Percentiles rank a stretch among this genome's conserved stretches.
Conservation (phyloP, 371 early-diverging fungal genomes). For the Funneliformis caledonium region DNA sequence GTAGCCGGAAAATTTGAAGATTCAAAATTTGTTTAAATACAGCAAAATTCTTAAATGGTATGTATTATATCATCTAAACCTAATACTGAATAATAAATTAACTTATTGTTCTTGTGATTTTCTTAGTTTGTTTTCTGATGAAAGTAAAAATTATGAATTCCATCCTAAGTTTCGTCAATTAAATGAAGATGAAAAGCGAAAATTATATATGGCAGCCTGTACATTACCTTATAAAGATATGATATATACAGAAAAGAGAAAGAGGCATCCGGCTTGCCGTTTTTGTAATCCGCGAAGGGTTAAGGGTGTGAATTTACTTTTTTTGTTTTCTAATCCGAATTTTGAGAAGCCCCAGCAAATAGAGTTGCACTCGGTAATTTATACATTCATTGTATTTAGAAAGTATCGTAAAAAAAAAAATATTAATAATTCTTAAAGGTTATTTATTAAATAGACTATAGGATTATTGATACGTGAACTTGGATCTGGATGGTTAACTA, state of each 20-base stretch:
- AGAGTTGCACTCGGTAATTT: conserved; percentile 52
- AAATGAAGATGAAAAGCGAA: conserved; percentile 44
- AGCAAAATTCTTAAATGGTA: conserved; percentile 59
- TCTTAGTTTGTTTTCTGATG: neutral
- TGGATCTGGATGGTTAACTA: conserved; percentile 64
- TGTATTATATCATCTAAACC: neutral
- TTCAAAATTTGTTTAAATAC: conserved; percentile 50
- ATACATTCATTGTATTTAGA: neutral
- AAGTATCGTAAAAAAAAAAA: neutral
- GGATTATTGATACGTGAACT: conserved; percentile 62
- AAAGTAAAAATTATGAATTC: conserved; percentile 39
- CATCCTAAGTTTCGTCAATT: conserved; percentile 33
- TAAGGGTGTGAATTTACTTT: conserved; percentile 41
- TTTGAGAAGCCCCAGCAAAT: conserved; percentile 29
- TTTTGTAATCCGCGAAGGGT: conserved; percentile 46
- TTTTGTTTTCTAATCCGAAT: conserved; percentile 43
- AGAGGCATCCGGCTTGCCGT: conserved; percentile 42
- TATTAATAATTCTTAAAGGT: conserved; percentile 23
- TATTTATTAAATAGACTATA: conserved; percentile 41
- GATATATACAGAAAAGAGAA: conserved; percentile 43
- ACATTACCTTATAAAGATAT: conserved; percentile 46
- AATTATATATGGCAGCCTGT: conserved; percentile 36
- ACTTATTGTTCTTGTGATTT: conserved; percentile 37
- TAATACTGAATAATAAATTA: no score
- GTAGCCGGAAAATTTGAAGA: conserved; percentile 47